Conservation (phyloP, 345 rosid genomes). For the Reutealis trisperma region DNA sequence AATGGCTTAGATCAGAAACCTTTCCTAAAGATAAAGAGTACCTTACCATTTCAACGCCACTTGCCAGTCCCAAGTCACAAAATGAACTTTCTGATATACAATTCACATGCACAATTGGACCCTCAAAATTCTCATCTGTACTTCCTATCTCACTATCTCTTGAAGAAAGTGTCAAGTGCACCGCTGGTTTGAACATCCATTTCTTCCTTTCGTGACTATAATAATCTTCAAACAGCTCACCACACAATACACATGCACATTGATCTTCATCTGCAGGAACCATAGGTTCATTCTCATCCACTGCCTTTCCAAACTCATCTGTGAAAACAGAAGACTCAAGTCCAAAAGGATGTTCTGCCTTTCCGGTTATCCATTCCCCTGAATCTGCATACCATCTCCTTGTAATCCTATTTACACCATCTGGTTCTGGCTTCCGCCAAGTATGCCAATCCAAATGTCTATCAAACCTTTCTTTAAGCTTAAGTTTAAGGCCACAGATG, state of each 20-base stretch:
- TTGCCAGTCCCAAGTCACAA: conserved; percentile 52
- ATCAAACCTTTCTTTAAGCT: conserved; percentile 59
- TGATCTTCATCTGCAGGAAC: conserved; percentile 84
- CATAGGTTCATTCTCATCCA: conserved; percentile 42
- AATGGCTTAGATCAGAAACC: background rate
- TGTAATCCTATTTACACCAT: conserved; percentile 30
- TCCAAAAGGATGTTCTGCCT: conserved; percentile 37
- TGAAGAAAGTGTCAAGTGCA: conserved; percentile 44
- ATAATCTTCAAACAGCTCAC: conserved; percentile 85
- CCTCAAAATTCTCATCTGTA: conserved; percentile 34
- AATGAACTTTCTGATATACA: conserved; percentile 57
- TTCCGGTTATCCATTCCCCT: conserved; percentile 67
- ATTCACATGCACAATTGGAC: conserved; percentile 64
- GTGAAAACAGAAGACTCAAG: conserved; percentile 35
- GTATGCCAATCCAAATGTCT: conserved; percentile 82
- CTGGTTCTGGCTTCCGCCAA: conserved; percentile 40
- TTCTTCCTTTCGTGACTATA: conserved; percentile 51
- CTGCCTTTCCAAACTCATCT: conserved; percentile 37
- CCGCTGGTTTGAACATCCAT: conserved; percentile 91
- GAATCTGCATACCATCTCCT: conserved; percentile 76
- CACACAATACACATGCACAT: conserved; percentile 82
- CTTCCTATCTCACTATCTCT: conserved; percentile 22
- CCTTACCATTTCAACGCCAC: conserved; percentile 61
- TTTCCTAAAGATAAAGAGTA: background rate
- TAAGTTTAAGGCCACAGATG: conserved; percentile 74